Base-by-base conservation (phyloP, 257 asterid genomes). In the Forsythia suspensa region DNA sequence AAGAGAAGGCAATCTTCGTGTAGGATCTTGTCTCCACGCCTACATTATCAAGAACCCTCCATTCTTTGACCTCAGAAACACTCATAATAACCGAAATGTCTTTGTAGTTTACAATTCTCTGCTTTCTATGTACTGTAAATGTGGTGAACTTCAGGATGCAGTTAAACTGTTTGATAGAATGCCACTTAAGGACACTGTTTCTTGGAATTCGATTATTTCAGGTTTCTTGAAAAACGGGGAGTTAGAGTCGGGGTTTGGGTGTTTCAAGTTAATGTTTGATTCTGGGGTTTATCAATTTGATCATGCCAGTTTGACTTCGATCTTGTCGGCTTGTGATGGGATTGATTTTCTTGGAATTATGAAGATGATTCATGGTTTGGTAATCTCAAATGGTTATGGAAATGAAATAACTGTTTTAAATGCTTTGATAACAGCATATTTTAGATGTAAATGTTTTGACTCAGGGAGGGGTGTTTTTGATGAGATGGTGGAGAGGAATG, bases 151-250 rank as follows among this genome's bases (percentile, higher is more conserved):
- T 16, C 0, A 29, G 0, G 81, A 82, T 71, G 98, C 97, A 39
- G 81, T 80, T 6, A 85, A 91, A 78, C 59, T 93, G 95, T 93
- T 95, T 82, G 97, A 94, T 66, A 90, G 81, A 61, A 90, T 92
- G 96, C 94, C 90, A 43, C 63, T 77, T 0, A 93, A 76, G 80
- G 98, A 93, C 75, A 87, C 91, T 7, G 88, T 93, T 20, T 89
- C 98, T 0, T 92, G 99, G 97, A 95, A 95, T 85, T 87, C 99
- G 0, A 86, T 95, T 40, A 82, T 94, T 78, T 92, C 97, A 18
- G 98, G 96, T 73, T 89, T 90, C 79, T 51, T 92, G 78, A 90
- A 65, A 77, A 82, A 55, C 8, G 89, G 91, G 77, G 41, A 83
- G 10, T 76, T 87, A 52, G 39, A 76, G 18, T 40, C 43, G 61